phyloP scores from a whole-genome alignment of 345 rosid species.

The Eutrema yunnanense region DNA sequence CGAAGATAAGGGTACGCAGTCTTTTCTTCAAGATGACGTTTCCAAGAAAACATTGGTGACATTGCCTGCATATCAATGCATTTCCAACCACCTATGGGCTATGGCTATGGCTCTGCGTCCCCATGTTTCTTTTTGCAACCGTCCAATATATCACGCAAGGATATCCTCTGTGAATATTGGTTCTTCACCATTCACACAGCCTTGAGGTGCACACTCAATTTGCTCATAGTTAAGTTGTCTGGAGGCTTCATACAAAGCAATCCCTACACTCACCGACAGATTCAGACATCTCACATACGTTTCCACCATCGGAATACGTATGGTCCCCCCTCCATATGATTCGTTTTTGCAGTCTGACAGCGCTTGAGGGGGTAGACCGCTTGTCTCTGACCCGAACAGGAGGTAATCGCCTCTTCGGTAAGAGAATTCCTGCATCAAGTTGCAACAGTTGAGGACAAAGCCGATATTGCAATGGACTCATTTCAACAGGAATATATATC shows the following conservation, averaged over 20 bases:
- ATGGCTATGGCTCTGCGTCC: not conserved
- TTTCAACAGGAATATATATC: not conserved
- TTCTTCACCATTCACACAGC: slow-evolving; percentile 25
- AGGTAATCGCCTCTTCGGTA: slow-evolving; percentile 82
- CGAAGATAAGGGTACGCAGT: not conserved
- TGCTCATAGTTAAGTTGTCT: slow-evolving; percentile 82
- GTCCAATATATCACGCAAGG: slow-evolving; percentile 41
- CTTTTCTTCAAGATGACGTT: not conserved
- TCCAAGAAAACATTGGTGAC: not conserved
- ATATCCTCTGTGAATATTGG: slow-evolving; percentile 52
- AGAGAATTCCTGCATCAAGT: slow-evolving; percentile 59
- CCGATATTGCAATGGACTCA: not conserved
- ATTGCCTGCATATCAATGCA: not conserved
- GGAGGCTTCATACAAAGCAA: slow-evolving; percentile 87
- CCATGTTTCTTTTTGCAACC: not conserved
- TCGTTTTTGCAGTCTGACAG: slow-evolving; percentile 58
- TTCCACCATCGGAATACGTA: slow-evolving; percentile 90
- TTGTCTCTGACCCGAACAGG: slow-evolving; percentile 82
- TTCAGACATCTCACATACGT: slow-evolving; percentile 89
- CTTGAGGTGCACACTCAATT: slow-evolving; percentile 38
- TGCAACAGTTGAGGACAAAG: not conserved
- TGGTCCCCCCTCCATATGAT: slow-evolving; percentile 60
- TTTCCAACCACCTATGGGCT: not conserved
- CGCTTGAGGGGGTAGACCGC: slow-evolving; percentile 81
- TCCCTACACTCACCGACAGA: slow-evolving; percentile 87